Conservation (phyloP, 768 basidiomycete species). For the Dioszegia crocea region DNA sequence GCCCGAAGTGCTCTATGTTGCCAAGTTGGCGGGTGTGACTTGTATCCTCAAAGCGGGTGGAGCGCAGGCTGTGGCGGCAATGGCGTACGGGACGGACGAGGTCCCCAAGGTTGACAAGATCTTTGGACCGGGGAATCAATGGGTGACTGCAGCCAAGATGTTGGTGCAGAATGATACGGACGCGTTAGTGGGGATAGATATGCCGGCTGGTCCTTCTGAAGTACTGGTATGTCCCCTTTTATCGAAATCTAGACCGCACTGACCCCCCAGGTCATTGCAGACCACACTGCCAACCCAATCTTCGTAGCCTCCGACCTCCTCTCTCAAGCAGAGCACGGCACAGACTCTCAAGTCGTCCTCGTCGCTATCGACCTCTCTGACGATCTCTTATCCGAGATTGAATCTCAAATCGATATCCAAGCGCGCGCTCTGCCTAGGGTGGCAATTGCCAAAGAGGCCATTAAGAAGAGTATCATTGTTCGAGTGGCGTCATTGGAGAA, state of each 20-base stretch:
- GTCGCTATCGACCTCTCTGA: conserved; percentile 69
- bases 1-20: conserved; percentile 96
- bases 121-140: conserved; percentile 98
- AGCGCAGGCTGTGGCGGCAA: conserved; percentile 89
- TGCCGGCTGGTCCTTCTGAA: conserved; percentile 98
- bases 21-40: conserved; percentile 81
- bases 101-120: conserved; percentile 99
- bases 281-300: conserved; percentile 74
- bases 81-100: conserved; percentile 92
- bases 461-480: conserved; percentile 86
- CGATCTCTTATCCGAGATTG: conserved; percentile 64
- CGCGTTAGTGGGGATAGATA: conserved; percentile 93
- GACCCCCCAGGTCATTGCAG: conserved; percentile 76
- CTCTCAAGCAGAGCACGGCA: conserved; percentile 96
- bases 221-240: conserved; percentile 67
- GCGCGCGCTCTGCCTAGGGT: conserved; percentile 81
- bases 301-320: conserved; percentile 96
- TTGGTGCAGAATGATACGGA: conserved; percentile 97
- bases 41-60: conserved; percentile 92
- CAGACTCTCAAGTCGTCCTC: conserved; percentile 96
- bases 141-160: conserved; percentile 99
- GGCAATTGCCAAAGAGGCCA: conserved; percentile 82
- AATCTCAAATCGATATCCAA: conserved; percentile 78
- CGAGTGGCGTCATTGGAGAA: conserved; percentile 63
- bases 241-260: conserved; percentile 4